Percentiles rank a stretch among this genome's conserved stretches.
phyloP scores from a whole-genome alignment of 495 filamentous ascomycete species.

The Xylaria curta region DNA sequence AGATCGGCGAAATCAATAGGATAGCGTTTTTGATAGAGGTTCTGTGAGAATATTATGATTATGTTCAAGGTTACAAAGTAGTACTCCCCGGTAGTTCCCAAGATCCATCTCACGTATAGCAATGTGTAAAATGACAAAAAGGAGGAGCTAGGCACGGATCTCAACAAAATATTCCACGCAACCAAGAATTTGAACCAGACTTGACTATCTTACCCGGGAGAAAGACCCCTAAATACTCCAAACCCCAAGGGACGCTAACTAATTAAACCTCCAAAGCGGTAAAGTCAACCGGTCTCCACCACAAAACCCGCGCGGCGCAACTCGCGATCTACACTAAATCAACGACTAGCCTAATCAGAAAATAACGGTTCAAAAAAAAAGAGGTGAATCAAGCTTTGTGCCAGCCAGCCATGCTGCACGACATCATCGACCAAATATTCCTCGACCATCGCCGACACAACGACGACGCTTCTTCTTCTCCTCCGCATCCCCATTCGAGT shows the following conservation, averaged over 20 bases:
- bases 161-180: not conserved
- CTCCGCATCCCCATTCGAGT: not conserved
- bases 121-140: not conserved
- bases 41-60: not conserved
- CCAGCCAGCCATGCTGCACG: constrained; percentile 10
- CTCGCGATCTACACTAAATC: not conserved
- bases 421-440: constrained; percentile 23
- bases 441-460: constrained; percentile 1
- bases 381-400: not conserved
- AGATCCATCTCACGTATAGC: not conserved
- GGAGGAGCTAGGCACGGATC: not conserved
- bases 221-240: not conserved
- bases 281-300: constrained; percentile 3
- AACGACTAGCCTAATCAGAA: constrained; percentile 41
- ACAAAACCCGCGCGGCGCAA: not conserved
- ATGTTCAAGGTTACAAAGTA: not conserved
- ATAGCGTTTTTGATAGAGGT: not conserved
- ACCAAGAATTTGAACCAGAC: not conserved
- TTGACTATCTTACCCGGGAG: not conserved
- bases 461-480: not conserved
- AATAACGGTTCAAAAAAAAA: not conserved
- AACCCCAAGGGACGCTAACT: constrained; percentile 1
- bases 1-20: not conserved
- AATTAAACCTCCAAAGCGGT: constrained; percentile 6
- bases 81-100: not conserved